phyloP scores from a whole-genome alignment of 768 basidiomycete genomes.

The Rubroboletus pulcherrimus region DNA sequence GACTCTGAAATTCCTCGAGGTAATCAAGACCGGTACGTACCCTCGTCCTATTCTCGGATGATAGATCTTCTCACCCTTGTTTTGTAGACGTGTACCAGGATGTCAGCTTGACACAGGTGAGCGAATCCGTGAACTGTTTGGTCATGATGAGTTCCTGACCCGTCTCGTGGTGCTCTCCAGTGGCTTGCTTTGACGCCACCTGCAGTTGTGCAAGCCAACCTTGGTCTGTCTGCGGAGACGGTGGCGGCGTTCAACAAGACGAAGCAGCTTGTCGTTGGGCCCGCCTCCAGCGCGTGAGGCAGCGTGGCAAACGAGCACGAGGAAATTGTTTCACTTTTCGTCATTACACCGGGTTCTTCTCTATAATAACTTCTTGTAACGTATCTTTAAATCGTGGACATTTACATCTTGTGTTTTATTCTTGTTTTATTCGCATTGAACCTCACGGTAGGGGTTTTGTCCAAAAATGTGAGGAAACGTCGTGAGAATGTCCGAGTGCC shows the following conservation, averaged over 20 bases:
- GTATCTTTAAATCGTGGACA: no score
- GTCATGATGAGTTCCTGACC: background rate
- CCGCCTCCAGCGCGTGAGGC: background rate
- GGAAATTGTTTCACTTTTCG: background rate
- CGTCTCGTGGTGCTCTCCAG: conserved; percentile 8
- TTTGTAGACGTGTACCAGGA: conserved; percentile 25
- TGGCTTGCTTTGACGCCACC: conserved; percentile 48
- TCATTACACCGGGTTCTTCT: background rate
- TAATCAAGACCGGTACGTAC: conserved; percentile 41
- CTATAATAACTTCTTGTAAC: background rate
- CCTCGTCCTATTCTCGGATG: background rate
- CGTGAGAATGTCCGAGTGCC: background rate
- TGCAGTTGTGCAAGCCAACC: conserved; percentile 42
- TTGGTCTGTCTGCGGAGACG: conserved; percentile 38
- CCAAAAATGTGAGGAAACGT: background rate
- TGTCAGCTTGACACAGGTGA: conserved; percentile 46
- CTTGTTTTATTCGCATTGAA: background rate
- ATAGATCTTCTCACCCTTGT: background rate
- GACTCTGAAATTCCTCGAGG: conserved; percentile 45
- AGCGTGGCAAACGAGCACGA: no score
- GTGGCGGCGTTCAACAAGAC: conserved; percentile 36
- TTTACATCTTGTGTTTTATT: background rate
- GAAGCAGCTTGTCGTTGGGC: conserved; percentile 37
- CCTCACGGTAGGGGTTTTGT: background rate
- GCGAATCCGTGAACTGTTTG: conserved; percentile 2